Conservation (phyloP, 2,329 filamentous ascomycete genomes). For the Macroventuria anomochaeta region DNA sequence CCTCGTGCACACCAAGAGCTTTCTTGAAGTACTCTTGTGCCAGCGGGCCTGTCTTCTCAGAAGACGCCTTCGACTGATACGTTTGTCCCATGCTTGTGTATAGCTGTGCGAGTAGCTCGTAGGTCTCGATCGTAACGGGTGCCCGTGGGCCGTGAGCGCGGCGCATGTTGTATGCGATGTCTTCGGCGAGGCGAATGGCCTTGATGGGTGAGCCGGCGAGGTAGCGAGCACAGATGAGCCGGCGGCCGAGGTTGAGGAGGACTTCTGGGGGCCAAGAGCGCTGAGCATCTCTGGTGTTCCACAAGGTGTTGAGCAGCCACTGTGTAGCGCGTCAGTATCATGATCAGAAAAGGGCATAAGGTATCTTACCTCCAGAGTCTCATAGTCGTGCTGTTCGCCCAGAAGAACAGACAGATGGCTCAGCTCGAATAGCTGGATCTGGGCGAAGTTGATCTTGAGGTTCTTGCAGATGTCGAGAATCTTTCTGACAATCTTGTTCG, state of each 20-base stretch:
- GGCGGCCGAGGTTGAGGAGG: slow-evolving; percentile 60
- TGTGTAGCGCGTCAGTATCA: slow-evolving; percentile 12
- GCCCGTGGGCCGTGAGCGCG: slow-evolving; percentile 60
- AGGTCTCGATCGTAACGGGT: slow-evolving; percentile 57
- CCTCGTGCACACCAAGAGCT: slow-evolving; percentile 40
- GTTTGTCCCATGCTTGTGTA: slow-evolving; percentile 53
- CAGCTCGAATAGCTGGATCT: slow-evolving; percentile 51
- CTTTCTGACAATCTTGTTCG: slow-evolving; percentile 51
- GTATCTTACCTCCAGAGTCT: slow-evolving; percentile 44
- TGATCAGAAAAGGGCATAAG: background rate
- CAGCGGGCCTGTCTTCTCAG: slow-evolving; percentile 44
- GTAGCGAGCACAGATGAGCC: slow-evolving; percentile 61
- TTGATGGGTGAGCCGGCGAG: slow-evolving; percentile 54
- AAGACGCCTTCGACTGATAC: slow-evolving; percentile 47
- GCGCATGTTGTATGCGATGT: slow-evolving; percentile 63
- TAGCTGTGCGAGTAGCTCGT: slow-evolving; percentile 57
- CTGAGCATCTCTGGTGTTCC: slow-evolving; percentile 45
- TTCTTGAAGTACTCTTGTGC: slow-evolving; percentile 52
- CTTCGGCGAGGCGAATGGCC: slow-evolving; percentile 55
- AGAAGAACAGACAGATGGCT: slow-evolving; percentile 53
- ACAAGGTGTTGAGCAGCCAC: slow-evolving; percentile 48
- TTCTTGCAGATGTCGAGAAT: slow-evolving; percentile 50
- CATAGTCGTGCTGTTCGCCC: slow-evolving; percentile 55
- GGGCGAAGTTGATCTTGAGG: slow-evolving; percentile 53
- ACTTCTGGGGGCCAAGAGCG: slow-evolving; percentile 46